Conservation (phyloP, 768 basidiomycete species). For the Hypholoma sublateritium region DNA sequence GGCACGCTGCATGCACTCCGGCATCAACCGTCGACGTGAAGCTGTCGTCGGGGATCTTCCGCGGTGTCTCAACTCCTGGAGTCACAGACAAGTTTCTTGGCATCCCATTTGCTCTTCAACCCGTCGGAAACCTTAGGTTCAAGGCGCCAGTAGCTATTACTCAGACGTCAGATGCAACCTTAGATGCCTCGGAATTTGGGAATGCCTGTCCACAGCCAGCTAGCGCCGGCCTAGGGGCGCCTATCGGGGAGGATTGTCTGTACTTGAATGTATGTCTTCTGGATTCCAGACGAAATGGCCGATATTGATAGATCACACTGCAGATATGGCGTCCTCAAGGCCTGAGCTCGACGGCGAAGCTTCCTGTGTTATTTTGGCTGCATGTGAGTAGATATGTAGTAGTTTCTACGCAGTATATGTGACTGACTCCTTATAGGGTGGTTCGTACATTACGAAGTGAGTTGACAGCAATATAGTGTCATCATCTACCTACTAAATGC, state of each 20-base stretch:
- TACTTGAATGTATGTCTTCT: conserved; percentile 35
- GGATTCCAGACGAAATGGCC: not conserved
- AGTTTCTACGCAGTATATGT: too few species aligned
- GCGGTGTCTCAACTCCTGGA: conserved; percentile 31
- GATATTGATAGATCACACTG: not conserved
- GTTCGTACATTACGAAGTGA: conserved; percentile 4
- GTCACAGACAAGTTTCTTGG: conserved; percentile 48
- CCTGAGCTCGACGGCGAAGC: conserved; percentile 4
- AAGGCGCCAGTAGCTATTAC: conserved; percentile 38
- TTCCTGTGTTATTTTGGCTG: conserved; percentile 15
- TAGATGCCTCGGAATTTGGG: conserved; percentile 38
- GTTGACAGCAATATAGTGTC: not conserved
- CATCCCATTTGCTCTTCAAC: conserved; percentile 49
- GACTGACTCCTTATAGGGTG: not conserved
- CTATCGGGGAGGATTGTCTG: conserved; percentile 43
- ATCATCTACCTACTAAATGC: not conserved
- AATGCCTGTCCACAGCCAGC: conserved; percentile 43
- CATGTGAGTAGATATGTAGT: conserved; percentile 4
- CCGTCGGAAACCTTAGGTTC: conserved; percentile 45
- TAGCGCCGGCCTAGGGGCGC: conserved; percentile 27
- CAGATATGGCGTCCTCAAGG: conserved; percentile 20
- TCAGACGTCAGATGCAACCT: conserved; percentile 21
- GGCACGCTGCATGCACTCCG: not conserved
- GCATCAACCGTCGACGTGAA: conserved; percentile 8
- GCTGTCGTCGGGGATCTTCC: conserved; percentile 36